These are phyloP conservation scores for Penicillium parvum DNA, from an alignment of 495 filamentous ascomycete genomes.

Conservation along the genomic window DNA sequence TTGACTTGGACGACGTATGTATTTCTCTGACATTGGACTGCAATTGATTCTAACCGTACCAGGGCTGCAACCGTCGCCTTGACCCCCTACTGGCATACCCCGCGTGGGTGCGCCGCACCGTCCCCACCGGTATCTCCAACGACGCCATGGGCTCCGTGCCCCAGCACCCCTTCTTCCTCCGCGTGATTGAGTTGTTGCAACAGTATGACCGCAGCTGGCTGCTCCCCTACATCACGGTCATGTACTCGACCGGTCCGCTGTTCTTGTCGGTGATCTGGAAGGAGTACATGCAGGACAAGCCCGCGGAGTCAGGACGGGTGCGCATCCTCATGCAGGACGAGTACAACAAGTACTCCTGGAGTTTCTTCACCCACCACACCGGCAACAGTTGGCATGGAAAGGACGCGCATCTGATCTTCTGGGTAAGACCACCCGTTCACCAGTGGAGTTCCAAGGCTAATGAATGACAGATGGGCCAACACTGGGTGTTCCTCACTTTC, in stretches of 20 bases:
- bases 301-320: conserved; percentile 41
- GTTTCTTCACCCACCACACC: conserved; percentile 71
- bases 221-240: conserved; percentile 83
- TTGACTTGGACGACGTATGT: conserved; percentile 82
- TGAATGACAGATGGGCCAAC: conserved; percentile 52
- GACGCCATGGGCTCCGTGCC: conserved; percentile 81
- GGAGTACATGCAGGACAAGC: conserved; percentile 55
- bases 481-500: conserved; percentile 69
- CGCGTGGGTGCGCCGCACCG: conserved; percentile 75
- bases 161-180: conserved; percentile 77
- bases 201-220: conserved; percentile 71
- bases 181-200: conserved; percentile 64
- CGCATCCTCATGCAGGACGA: conserved; percentile 60
- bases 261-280: conserved; percentile 85
- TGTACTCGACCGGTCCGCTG: conserved; percentile 80
- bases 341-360: conserved; percentile 67
- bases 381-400: conserved; percentile 75
- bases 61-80: conserved; percentile 79
- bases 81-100: conserved; percentile 78
- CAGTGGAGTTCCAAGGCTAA: conserved; percentile 12
- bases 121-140: conserved; percentile 83
- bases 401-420: conserved; percentile 74
- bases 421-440: too few species aligned
- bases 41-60: conserved; percentile 9
- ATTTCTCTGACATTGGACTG: neutral